Evolutionary conservation across 2,329 filamentous ascomycete genomes (phyloP).

Genomic region (Xylaria multiplex): DNA sequence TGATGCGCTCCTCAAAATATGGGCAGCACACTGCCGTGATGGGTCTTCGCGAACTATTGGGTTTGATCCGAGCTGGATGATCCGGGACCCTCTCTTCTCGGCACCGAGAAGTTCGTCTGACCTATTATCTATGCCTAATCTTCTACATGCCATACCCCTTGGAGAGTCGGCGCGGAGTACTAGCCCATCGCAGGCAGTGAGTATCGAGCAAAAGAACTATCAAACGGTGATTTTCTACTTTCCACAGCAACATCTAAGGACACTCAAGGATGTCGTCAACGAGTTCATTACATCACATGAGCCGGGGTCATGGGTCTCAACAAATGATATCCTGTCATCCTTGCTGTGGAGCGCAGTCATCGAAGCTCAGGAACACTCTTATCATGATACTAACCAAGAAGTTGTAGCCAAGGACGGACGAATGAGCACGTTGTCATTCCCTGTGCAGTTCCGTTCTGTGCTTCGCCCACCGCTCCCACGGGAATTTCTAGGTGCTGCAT

Average conservation of each 20-base stretch:
- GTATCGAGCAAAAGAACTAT: slow-evolving; percentile 20
- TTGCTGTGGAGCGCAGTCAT: slow-evolving; percentile 46
- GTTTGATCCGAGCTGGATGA: slow-evolving; percentile 40
- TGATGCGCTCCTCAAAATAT: slow-evolving; percentile 44
- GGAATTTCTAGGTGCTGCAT: slow-evolving; percentile 47
- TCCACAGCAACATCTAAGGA: slow-evolving; percentile 31
- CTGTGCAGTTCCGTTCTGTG: slow-evolving; percentile 45
- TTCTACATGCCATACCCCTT: slow-evolving; percentile 35
- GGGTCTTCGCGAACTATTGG: slow-evolving; percentile 28
- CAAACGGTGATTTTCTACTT: slow-evolving; percentile 45
- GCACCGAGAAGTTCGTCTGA: background rate
- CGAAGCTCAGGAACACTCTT: slow-evolving; percentile 27
- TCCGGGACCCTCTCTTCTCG: slow-evolving; percentile 35
- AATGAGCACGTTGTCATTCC: slow-evolving; percentile 42
- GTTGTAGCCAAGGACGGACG: background rate
- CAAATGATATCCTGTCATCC: slow-evolving; percentile 43
- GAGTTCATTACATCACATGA: slow-evolving; percentile 29
- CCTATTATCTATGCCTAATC: slow-evolving; percentile 33
- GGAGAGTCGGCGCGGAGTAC: slow-evolving; percentile 15
- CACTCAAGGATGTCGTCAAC: slow-evolving; percentile 41
- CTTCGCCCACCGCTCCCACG: slow-evolving; percentile 38
- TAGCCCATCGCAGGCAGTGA: background rate
- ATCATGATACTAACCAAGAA: background rate
- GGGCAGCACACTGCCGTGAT: slow-evolving; percentile 44
- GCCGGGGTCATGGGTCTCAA: slow-evolving; percentile 44